Evolutionary conservation across 2,329 filamentous ascomycete species (phyloP).

Genomic region (Fonsecaea pugnacius): DNA sequence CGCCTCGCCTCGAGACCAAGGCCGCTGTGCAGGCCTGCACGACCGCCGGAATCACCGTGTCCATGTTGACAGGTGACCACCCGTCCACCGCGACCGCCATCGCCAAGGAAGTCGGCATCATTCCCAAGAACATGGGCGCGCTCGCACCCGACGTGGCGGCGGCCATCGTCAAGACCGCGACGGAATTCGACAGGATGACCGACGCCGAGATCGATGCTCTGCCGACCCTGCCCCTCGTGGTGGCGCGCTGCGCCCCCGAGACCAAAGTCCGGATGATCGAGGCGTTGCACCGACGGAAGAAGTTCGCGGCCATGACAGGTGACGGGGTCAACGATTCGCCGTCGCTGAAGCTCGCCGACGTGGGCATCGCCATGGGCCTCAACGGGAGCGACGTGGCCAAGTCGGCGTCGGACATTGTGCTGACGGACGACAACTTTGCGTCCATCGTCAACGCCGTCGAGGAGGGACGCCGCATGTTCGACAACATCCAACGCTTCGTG

Average conservation of each 20-base stretch:
- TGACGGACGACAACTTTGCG: conserved; percentile 83
- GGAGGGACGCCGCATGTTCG: conserved; percentile 81
- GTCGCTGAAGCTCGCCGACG: conserved; percentile 77
- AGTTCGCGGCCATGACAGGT: conserved; percentile 84
- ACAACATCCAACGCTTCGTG: conserved; percentile 81
- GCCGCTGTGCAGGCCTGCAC: conserved; percentile 59
- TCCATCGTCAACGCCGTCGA: conserved; percentile 82
- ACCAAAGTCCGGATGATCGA: conserved; percentile 93
- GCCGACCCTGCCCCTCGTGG: conserved; percentile 75
- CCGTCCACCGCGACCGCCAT: conserved; percentile 62
- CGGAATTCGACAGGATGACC: conserved; percentile 59
- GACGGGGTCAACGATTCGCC: conserved; percentile 88
- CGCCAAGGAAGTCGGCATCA: conserved; percentile 62
- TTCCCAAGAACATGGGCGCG: conserved; percentile 52
- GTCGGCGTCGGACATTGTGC: conserved; percentile 66
- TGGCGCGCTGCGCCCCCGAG: conserved; percentile 80
- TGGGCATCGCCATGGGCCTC: conserved; percentile 87
- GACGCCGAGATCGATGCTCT: conserved; percentile 66
- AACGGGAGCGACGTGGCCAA: conserved; percentile 77
- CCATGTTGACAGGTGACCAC: conserved; percentile 64
- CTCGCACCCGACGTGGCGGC: conserved; percentile 53
- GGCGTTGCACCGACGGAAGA: conserved; percentile 74
- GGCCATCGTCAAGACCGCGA: conserved; percentile 59
- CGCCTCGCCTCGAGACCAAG: conserved; percentile 63
- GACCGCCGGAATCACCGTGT: conserved; percentile 61